Conservation (phyloP, 192 early-diverging fungal species). For the Coemansia sp. region DNA sequence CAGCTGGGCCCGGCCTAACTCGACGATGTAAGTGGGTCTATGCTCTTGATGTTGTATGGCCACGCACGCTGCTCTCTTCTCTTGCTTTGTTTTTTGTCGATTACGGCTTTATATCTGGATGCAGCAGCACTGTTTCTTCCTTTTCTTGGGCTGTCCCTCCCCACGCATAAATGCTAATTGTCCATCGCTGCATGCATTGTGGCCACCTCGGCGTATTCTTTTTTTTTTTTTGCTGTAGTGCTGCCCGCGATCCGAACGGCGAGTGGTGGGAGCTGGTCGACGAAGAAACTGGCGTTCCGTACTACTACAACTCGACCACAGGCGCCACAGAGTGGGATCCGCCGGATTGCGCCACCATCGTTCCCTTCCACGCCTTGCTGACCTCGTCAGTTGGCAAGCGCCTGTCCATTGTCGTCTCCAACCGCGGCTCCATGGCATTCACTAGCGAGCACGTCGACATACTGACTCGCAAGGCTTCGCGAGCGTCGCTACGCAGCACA, state of each 20-base stretch:
- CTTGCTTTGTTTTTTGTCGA: background rate
- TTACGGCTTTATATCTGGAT: background rate
- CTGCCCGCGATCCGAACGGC: slow-evolving; percentile 66
- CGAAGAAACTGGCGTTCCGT: slow-evolving; percentile 78
- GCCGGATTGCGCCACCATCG: slow-evolving; percentile 68
- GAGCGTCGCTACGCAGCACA: slow-evolving; percentile 33
- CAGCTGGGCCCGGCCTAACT: slow-evolving; percentile 49
- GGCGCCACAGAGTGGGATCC: slow-evolving; percentile 85
- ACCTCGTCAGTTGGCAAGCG: slow-evolving; percentile 78
- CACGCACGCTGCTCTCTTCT: background rate
- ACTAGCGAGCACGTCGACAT: slow-evolving; percentile 34
- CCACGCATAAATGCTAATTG: slow-evolving; percentile 1
- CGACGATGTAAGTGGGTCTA: slow-evolving; percentile 41
- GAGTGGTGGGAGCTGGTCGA: slow-evolving; percentile 99
- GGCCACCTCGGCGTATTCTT: slow-evolving; percentile 1
- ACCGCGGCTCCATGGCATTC: slow-evolving; percentile 47
- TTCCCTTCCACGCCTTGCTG: slow-evolving; percentile 70
- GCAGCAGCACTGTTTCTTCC: background rate
- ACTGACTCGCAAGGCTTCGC: slow-evolving; percentile 38
- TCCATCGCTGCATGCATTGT: background rate
- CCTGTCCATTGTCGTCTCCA: slow-evolving; percentile 61
- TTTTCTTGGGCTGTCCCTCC: background rate
- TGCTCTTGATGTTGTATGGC: background rate
- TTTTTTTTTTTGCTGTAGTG: slow-evolving; percentile 48
- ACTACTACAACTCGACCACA: slow-evolving; percentile 89